Evolutionary conservation across 2,329 filamentous ascomycete species (phyloP), one percentile per base, ranked within the genome.

Genomic region (Penicillium olsonii): DNA sequence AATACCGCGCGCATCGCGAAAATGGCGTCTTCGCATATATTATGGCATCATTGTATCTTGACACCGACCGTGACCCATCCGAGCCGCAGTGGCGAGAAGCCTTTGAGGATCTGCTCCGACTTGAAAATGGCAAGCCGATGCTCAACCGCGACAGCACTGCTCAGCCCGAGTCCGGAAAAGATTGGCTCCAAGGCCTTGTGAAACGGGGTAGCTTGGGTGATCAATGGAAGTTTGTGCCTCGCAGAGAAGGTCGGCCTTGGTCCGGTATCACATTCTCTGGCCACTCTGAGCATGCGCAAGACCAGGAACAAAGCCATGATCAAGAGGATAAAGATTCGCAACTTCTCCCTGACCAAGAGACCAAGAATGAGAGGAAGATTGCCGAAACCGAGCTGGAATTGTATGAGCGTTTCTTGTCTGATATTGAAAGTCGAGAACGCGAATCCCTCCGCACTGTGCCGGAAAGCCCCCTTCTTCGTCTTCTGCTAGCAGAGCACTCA

Each of bases 81-180:
- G 68, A 71, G 42, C 69, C 71, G 0, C 71, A 72, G 26, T 84
- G 81, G 81, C 73, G 78, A 14, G 76, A 78, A 42, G 82, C 82
- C 0, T 84, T 83, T 56, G 81, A 84, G 57, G 82, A 85, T 56
- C 71, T 85, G 9, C 56, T 84, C 14, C 73, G 73, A 40, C 68
- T 79, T 2, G 69, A 76, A 43, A 75, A 75, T 44, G 74, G 72
- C 18, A 67, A 71, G 46, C 60, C 67, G 19, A 71, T 76, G 68
- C 61, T 75, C 7, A 69, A 74, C 34, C 62, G 53, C 20, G 62
- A 67, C 19, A 41, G 55, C 2, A 44, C 59, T 7, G 50, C 61
- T 2, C 48, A 61, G 33, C 54, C 54, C 4, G 66, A 72, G 51
- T 59, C 63, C n/a, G 63, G 65, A 12, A 63, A 63, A 27, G 68